Evolutionary conservation across 495 filamentous ascomycete genomes (phyloP).

Genomic region (Monascus purpureus): DNA sequence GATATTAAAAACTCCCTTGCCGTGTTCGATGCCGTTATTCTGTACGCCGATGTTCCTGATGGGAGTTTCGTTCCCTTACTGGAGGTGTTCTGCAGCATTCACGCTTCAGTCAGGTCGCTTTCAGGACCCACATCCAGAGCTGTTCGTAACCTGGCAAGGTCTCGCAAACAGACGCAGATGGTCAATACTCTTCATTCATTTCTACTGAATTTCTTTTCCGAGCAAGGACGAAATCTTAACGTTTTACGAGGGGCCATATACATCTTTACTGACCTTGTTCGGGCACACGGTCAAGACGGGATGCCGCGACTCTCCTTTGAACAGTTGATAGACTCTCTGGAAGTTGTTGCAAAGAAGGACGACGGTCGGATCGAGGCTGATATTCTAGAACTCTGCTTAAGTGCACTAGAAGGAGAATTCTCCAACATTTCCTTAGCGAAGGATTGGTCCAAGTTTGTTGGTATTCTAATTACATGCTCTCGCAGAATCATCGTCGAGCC

Average conservation of each 20-base stretch:
- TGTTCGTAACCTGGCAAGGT: constrained; percentile 62
- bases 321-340: constrained; percentile 41
- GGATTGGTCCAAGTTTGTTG: constrained; percentile 19
- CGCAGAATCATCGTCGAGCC: constrained; percentile 31
- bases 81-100: constrained; percentile 69
- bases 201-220: constrained; percentile 35
- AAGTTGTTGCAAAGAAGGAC: constrained; percentile 36
- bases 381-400: constrained; percentile 34
- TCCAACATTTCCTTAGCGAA: constrained; percentile 18
- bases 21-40: constrained; percentile 67
- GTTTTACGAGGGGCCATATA: constrained; percentile 54
- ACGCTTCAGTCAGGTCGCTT: constrained; percentile 55
- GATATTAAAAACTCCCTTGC: constrained; percentile 66
- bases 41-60: constrained; percentile 62
- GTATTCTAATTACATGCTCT: constrained; percentile 53
- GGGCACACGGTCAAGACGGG: constrained; percentile 43
- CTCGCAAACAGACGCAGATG: constrained; percentile 61
- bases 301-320: constrained; percentile 42
- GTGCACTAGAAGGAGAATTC: constrained; percentile 27
- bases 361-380: constrained; percentile 42
- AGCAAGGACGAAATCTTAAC: constrained; percentile 41
- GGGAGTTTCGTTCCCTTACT: constrained; percentile 53
- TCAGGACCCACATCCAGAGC: constrained; percentile 62
- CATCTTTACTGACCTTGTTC: constrained; percentile 45
- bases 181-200: constrained; percentile 51